Conservation (phyloP, 164 flowering plant species). For the Magnolia changhungtana region DNA sequence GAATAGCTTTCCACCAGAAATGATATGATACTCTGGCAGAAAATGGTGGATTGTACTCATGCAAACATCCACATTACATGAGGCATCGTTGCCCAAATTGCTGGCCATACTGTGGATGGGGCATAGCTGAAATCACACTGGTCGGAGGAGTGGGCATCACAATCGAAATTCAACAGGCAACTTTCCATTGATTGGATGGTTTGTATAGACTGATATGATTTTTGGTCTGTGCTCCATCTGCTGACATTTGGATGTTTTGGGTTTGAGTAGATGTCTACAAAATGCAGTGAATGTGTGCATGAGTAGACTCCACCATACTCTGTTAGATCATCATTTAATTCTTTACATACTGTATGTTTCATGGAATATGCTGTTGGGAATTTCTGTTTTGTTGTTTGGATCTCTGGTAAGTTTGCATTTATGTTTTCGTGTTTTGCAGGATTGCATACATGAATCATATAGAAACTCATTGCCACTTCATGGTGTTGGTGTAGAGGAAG, state of each 20-base stretch:
- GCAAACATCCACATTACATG: background rate
- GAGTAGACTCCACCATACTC: background rate
- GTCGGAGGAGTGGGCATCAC: too few species aligned
- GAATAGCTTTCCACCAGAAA: background rate
- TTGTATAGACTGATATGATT: too few species aligned
- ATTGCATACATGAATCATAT: constrained; percentile 70
- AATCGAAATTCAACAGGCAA: too few species aligned
- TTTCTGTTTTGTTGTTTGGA: background rate
- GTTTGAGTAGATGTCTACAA: background rate
- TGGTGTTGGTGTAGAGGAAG: constrained; percentile 65
- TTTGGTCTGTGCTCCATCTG: too few species aligned
- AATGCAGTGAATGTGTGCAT: background rate
- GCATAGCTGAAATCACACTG: too few species aligned
- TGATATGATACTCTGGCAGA: background rate
- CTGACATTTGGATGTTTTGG: too few species aligned
- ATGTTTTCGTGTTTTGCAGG: constrained; percentile 38
- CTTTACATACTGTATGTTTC: too few species aligned
- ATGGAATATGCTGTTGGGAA: background rate
- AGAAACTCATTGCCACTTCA: constrained; percentile 59
- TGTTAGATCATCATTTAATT: background rate
- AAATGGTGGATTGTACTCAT: background rate
- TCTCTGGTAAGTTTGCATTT: background rate
- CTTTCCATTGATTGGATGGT: too few species aligned
- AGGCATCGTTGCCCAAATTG: background rate
- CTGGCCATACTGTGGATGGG: background rate